Base-by-base conservation (phyloP, 208 protist genomes). In the Leishmania lainsoni region DNA sequence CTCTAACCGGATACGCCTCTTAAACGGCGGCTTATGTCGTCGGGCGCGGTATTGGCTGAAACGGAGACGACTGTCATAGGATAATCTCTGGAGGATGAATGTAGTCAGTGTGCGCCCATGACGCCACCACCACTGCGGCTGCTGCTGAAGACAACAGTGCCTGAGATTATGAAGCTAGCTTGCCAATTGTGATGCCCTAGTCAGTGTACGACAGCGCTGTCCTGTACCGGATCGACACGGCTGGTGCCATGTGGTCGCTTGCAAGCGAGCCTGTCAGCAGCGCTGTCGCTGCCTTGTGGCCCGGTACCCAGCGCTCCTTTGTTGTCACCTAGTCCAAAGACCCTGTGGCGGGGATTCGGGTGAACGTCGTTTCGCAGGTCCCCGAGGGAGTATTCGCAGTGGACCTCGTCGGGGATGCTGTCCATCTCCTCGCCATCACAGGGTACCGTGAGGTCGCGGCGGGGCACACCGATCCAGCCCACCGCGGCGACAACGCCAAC, bases 131-230 rank as follows among this genome's bases (percentile, higher is more conserved):
- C 58, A 63, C 58, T n/a, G 16, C 58, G 42, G 42, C 42, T 45
- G 42, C 49, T 5, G 59, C 76, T 20, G 54, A 78, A 5, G 71
- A 78, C 20, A 71, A 61, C 9, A 51, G 22, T 10, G 75, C 61
- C 42, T 42, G 22, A 14, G 68, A 80, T n/a, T 10, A 48, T 22
- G n/a, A n/a, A 6, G 26, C 8, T 42, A 20, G 56, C 29, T 29
- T 4, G 10, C 17, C 20, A 12, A 42, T 42, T 12, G 45, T 74
- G 32, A 26, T 20, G 5, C 52, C 65, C 6, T 10, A 54, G 52
- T 79, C 71, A 12, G 68, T 81, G 65, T 79, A 81, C 70, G 48
- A 78, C 78, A 75, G 83, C 59, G 80, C 81, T 76, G 79, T 54
- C 16, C 52, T 83, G 39, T 74, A 66, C 9, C 49, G 71, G 1